Evolutionary conservation across 257 asterid species (phyloP).

Genomic region (Solanum okadae): DNA sequence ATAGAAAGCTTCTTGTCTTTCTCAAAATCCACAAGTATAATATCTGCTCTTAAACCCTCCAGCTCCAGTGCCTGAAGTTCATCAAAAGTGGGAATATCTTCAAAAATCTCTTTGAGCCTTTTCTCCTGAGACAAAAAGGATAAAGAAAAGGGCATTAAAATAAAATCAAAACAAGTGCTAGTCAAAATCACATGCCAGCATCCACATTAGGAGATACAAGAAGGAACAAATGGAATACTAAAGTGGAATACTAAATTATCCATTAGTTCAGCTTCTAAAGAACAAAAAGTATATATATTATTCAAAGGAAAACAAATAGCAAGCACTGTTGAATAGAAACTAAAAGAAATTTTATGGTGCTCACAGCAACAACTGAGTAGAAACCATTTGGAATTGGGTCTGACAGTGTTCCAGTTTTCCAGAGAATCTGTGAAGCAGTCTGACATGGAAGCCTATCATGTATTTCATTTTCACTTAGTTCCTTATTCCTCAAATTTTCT

Average conservation of each 20-base stretch:
- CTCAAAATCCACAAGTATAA: conserved; percentile 75
- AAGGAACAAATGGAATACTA: background rate
- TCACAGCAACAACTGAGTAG: conserved; percentile 89
- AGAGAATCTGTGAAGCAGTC: conserved; percentile 77
- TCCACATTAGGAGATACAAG: background rate
- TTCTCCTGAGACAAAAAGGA: conserved; percentile 46
- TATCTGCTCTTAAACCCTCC: conserved; percentile 77
- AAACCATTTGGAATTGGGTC: conserved; percentile 94
- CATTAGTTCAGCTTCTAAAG: background rate
- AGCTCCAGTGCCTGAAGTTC: conserved; percentile 77
- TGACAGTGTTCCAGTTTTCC: conserved; percentile 87
- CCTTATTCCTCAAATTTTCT: conserved; percentile 32
- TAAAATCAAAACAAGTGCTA: background rate
- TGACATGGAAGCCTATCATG: conserved; percentile 30
- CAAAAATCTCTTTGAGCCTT: conserved; percentile 78
- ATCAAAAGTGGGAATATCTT: conserved; percentile 76
- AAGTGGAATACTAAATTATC: background rate
- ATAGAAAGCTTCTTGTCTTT: conserved; percentile 85
- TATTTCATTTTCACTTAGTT: conserved; percentile 29
- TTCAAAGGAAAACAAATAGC: background rate
- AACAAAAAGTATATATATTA: background rate
- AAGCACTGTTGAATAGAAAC: conserved; percentile 3
- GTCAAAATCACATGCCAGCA: background rate
- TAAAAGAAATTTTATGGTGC: conserved; percentile 22
- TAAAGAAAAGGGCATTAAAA: conserved; percentile 1